These are phyloP conservation scores for Penicillium capsulatum DNA, from an alignment of 2,329 filamentous ascomycete genomes.

Conservation along the genomic window DNA sequence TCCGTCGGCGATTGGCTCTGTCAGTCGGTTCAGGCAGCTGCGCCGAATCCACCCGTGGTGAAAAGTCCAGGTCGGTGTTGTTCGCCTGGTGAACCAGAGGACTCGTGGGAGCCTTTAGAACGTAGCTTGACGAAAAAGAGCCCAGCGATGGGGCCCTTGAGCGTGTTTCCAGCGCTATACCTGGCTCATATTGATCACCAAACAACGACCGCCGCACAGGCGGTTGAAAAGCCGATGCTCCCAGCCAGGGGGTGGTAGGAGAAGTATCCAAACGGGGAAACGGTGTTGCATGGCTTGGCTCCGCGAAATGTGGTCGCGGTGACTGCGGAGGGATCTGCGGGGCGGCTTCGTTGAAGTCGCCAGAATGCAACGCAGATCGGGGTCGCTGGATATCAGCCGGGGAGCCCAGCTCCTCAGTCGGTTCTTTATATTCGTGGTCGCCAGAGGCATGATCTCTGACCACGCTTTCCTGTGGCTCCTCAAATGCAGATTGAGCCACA, in stretches of 20 bases:
- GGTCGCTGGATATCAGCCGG: slow-evolving; percentile 72
- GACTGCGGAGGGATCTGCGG: slow-evolving; percentile 21
- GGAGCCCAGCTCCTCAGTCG: slow-evolving; percentile 48
- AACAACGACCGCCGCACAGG: slow-evolving; percentile 14
- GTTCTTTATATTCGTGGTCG: slow-evolving; percentile 29
- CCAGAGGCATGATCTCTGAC: slow-evolving; percentile 13
- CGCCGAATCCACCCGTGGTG: slow-evolving; percentile 51
- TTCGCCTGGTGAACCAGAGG: slow-evolving; percentile 85
- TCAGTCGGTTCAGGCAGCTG: slow-evolving; percentile 48
- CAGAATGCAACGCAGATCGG: slow-evolving; percentile 65
- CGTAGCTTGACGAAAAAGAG: slow-evolving; percentile 73
- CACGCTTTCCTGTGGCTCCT: slow-evolving; percentile 14
- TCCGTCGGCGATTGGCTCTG: slow-evolving; percentile 61
- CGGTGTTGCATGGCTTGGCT: slow-evolving; percentile 9
- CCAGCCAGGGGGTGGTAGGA: slow-evolving; percentile 56
- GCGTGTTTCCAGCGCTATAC: slow-evolving; percentile 18
- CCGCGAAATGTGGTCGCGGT: slow-evolving; percentile 20
- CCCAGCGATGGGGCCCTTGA: slow-evolving; percentile 59
- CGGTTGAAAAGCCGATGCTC: slow-evolving; percentile 25
- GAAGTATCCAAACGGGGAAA: slow-evolving; percentile 42
- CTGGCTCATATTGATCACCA: slow-evolving; percentile 15
- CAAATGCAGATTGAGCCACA: slow-evolving; percentile 26
- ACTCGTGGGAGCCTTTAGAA: slow-evolving; percentile 84
- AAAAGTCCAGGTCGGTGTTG: slow-evolving; percentile 70
- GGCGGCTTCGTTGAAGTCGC: slow-evolving; percentile 55